Evolutionary conservation across 768 basidiomycete genomes (phyloP).

Genomic region (Dioszegia crocea): DNA sequence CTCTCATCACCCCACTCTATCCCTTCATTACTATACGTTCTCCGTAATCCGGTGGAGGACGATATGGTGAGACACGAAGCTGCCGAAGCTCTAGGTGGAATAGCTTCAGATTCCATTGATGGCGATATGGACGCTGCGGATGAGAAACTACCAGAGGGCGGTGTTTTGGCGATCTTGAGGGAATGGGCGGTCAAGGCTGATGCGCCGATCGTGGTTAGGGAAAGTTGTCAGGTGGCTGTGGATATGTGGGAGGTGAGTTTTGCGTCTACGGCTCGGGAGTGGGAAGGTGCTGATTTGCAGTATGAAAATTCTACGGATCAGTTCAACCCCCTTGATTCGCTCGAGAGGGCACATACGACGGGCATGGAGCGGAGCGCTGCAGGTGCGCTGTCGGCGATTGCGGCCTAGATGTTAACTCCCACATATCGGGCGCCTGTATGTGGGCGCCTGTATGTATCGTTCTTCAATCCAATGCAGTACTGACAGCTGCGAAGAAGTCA

Average conservation of each 20-base stretch:
- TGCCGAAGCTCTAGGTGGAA: constrained; percentile 96
- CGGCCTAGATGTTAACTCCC: not conserved
- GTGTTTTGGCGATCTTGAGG: constrained; percentile 77
- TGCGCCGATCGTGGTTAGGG: constrained; percentile 81
- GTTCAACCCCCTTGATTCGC: constrained; percentile 40
- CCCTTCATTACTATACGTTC: constrained; percentile 71
- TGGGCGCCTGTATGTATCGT: too few relatives aligned
- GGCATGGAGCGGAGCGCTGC: constrained; percentile 42
- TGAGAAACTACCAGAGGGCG: constrained; percentile 59
- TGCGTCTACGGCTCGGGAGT: not conserved
- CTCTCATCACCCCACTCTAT: constrained; percentile 82
- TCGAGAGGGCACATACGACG: constrained; percentile 30
- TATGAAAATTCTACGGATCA: constrained; percentile 45
- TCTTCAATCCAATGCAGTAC: too few relatives aligned
- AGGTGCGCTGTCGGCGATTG: constrained; percentile 26
- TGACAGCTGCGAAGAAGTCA: too few relatives aligned
- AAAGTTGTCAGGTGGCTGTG: constrained; percentile 92
- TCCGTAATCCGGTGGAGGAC: constrained; percentile 68
- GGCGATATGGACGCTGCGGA: constrained; percentile 29
- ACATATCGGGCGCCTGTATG: too few relatives aligned
- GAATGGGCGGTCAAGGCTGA: constrained; percentile 77
- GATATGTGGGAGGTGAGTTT: constrained; percentile 75
- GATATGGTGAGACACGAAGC: constrained; percentile 99
- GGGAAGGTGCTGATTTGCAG: constrained; percentile 8
- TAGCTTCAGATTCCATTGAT: constrained; percentile 55